phyloP scores from a whole-genome alignment of 1,139 yeast species.

The Diutina neorugosa region DNA sequence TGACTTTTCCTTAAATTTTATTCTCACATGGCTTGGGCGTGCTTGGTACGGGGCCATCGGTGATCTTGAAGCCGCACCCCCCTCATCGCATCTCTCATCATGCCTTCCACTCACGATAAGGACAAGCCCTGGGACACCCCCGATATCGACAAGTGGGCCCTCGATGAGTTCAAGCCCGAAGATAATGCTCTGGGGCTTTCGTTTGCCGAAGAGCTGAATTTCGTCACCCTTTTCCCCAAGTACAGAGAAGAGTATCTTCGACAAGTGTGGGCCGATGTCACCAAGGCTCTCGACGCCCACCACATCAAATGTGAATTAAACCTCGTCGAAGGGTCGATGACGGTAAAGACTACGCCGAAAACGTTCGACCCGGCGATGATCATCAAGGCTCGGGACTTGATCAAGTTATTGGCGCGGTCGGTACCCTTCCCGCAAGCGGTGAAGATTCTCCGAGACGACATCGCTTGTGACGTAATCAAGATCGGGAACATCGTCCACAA shows the following conservation, averaged over 20 bases:
- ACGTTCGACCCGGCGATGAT: conserved; percentile 93
- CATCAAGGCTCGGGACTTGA: conserved; percentile 87
- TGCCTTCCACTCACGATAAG: conserved; percentile 88
- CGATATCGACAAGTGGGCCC: conserved; percentile 88
- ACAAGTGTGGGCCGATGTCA: conserved; percentile 89
- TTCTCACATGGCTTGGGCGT: no score
- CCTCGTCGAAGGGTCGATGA: conserved; percentile 94
- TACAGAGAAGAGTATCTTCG: conserved; percentile 87
- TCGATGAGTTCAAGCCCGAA: conserved; percentile 69
- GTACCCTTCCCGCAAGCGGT: conserved; percentile 97
- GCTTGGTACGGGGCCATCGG: background rate
- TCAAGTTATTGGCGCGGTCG: conserved; percentile 86
- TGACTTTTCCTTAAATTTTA: no score
- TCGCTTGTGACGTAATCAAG: conserved; percentile 93
- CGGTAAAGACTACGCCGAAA: conserved; percentile 89
- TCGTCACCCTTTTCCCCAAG: conserved; percentile 92
- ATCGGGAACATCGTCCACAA: conserved; percentile 83
- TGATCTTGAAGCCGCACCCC: background rate
- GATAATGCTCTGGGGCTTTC: conserved; percentile 79
- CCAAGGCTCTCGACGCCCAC: conserved; percentile 60
- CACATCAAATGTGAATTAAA: conserved; percentile 75
- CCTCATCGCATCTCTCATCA: conserved; percentile 12
- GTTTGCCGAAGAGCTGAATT: conserved; percentile 88
- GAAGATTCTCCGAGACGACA: conserved; percentile 79
- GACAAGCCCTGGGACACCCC: conserved; percentile 98